phyloP scores from a whole-genome alignment of 106 monocot genomes.

The Iris macrosiphon region DNA sequence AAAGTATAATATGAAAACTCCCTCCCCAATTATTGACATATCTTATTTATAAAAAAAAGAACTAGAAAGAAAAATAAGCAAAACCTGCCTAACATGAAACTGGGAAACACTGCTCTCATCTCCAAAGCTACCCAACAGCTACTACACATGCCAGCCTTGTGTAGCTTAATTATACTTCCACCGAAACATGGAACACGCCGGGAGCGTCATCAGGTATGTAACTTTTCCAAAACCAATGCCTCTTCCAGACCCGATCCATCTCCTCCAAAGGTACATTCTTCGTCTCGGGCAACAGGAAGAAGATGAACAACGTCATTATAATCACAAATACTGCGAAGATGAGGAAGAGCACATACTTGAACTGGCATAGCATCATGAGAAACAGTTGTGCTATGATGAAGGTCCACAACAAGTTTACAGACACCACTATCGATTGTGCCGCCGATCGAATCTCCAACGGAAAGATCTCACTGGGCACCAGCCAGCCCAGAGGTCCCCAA shows the following conservation, averaged over 20 bases:
- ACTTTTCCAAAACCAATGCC: slow-evolving; percentile 40
- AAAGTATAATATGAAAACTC: too few species aligned
- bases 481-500: slow-evolving; percentile 4
- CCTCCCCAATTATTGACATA: too few species aligned
- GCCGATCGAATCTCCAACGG: slow-evolving; percentile 4
- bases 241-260: slow-evolving; percentile 5
- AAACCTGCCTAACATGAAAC: too few species aligned
- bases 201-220: background rate
- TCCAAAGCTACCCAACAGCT: too few species aligned
- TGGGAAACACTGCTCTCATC: too few species aligned
- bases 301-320: slow-evolving; percentile 27
- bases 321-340: slow-evolving; percentile 18
- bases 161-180: too few species aligned
- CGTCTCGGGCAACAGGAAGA: slow-evolving; percentile 37
- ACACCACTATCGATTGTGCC: background rate
- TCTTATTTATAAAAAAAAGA: too few species aligned
- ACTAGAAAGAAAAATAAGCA: too few species aligned
- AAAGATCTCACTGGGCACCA: slow-evolving; percentile 19
- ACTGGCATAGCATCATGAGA: background rate
- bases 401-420: background rate
- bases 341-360: slow-evolving; percentile 7
- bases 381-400: slow-evolving; percentile 5
- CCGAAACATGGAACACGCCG: too few species aligned
- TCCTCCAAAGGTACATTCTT: slow-evolving; percentile 44
- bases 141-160: too few species aligned